Base-by-base conservation (phyloP, 192 early-diverging fungal genomes). In the Geranomyces michiganensis region DNA sequence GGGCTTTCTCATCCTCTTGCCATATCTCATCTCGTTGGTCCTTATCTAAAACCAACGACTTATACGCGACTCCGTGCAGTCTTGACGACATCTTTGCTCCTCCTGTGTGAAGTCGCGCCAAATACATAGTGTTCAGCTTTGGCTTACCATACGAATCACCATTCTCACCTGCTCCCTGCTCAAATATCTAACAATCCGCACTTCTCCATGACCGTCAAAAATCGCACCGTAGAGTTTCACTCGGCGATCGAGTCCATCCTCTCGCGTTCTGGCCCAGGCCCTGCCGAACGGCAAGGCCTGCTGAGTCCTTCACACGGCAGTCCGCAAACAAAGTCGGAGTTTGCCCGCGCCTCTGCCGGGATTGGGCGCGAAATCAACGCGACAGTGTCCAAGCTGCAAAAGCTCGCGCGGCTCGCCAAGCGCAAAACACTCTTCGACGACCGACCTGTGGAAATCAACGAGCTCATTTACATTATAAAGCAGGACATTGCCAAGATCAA, bases 401-500 rank as follows among this genome's bases (percentile, higher is more conserved):
- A 94, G 65, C 82, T 99, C 19, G 92, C 93, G 36, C 85, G 78
- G 79, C 85, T 99, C 71, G 97, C 97, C n/a, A 94, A 95, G 62
- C 82, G 93, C 59, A 95, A 95, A 78, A 93, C 96, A 1, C 79
- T 99, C 66, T 98, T 99, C 71, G 96, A 99, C 78, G 98, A 99
- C 82, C 90, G 89, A 74, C 94, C 96, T 13, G 86, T 89, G 9
- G 96, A 99, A 71, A 98, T 99, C 68, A 95, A 92, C 67, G 91
- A 95, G 79, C 86, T 99, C 67, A 94, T 94, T 17, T 91, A 89
- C 70, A 90, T 91, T 36, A 96, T 98, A 73, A 98, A 98, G 77
- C 94, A 96, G 85, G 92, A 97, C 67, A 96, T 99, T 75, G 92
- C 92, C 22, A 90, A 91, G 33, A 84, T 99, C 59, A 97, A 97